phyloP scores from a whole-genome alignment of 345 rosid genomes.

The Melaleuca quinquenervia region DNA sequence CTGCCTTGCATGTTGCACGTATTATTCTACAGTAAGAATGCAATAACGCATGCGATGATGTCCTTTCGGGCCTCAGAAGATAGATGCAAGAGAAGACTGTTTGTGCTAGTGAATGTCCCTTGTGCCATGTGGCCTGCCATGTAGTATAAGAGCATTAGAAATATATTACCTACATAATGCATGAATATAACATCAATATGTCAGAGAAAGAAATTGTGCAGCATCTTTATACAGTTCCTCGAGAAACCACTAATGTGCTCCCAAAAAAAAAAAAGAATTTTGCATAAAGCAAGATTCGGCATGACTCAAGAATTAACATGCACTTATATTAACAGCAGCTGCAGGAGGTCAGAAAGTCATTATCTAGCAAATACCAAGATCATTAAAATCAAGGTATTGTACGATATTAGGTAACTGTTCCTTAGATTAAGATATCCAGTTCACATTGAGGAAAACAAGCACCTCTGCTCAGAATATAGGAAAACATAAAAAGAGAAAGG shows the following conservation, averaged over 20 bases:
- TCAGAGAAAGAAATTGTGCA: neutral
- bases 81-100: conserved; percentile 98
- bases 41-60: conserved; percentile 69
- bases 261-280: neutral
- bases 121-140: conserved; percentile 97
- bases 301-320: neutral
- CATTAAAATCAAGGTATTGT: neutral
- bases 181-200: neutral
- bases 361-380: neutral
- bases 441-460: neutral
- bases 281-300: neutral
- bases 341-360: neutral
- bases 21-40: conserved; percentile 82
- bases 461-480: neutral
- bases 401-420: neutral
- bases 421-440: neutral
- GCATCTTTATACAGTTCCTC: neutral
- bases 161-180: neutral
- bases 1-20: conserved; percentile 91
- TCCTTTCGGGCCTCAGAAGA: conserved; percentile 85
- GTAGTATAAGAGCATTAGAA: neutral
- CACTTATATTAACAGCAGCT: neutral
- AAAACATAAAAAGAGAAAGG: neutral
- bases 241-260: neutral
- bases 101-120: conserved; percentile 96